phyloP scores from a whole-genome alignment of 495 filamentous ascomycete genomes.

The Neurospora sp. region DNA sequence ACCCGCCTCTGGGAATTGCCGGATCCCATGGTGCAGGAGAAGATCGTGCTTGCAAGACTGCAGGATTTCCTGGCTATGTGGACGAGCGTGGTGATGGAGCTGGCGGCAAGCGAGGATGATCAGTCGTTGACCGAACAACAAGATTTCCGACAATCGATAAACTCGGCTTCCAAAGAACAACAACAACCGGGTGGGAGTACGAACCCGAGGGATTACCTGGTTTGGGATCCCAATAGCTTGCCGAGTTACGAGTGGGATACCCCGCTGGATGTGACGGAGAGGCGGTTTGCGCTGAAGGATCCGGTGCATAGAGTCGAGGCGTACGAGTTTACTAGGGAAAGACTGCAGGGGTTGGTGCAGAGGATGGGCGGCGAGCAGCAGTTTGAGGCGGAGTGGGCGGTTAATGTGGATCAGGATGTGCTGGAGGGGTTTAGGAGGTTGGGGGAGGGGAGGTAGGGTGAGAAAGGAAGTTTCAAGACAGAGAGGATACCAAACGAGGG shows the following conservation, averaged over 20 bases:
- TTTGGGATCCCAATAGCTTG: constrained; percentile 55
- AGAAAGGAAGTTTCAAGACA: neutral
- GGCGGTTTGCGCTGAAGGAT: constrained; percentile 51
- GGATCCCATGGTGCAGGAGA: constrained; percentile 32
- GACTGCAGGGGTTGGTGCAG: constrained; percentile 54
- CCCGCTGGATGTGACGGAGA: constrained; percentile 42
- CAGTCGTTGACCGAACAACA: neutral
- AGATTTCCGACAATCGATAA: neutral
- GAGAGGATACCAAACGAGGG: neutral
- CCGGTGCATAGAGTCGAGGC: constrained; percentile 62
- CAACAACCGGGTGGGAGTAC: neutral
- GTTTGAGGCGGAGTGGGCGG: constrained; percentile 71
- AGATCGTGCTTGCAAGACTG: constrained; percentile 33
- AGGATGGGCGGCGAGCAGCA: constrained; percentile 58
- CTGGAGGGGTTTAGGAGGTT: constrained; percentile 49
- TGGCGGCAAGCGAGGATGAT: constrained; percentile 21
- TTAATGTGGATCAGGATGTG: constrained; percentile 81
- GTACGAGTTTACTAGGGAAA: constrained; percentile 57
- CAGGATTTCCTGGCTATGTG: constrained; percentile 48
- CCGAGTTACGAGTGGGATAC: constrained; percentile 60
- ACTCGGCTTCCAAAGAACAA: neutral
- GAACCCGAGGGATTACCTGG: constrained; percentile 30
- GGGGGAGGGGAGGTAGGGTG: constrained; percentile 4
- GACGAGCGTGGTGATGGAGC: constrained; percentile 35
- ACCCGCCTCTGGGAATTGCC: constrained; percentile 67